Percentiles rank a stretch among this genome's conserved stretches.
Evolutionary conservation across 2,329 filamentous ascomycete genomes (phyloP).

Genomic region (Lachnellula arida): DNA sequence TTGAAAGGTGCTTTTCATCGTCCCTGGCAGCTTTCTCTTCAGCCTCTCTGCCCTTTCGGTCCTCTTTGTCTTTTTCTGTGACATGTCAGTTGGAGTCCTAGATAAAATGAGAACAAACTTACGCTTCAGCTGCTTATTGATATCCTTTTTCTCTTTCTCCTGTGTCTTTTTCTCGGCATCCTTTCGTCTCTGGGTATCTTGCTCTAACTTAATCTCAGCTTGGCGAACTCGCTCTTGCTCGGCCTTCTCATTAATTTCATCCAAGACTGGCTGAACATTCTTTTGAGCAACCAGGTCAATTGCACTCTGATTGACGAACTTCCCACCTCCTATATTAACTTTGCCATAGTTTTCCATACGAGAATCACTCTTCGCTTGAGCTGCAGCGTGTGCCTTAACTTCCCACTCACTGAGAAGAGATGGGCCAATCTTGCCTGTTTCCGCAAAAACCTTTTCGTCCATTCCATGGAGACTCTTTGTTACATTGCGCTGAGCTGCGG

Average conservation of each 20-base stretch:
- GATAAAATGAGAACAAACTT: conserved; percentile 29
- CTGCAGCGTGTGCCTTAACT: conserved; percentile 64
- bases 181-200: conserved; percentile 59
- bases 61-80: conserved; percentile 36
- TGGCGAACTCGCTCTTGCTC: conserved; percentile 66
- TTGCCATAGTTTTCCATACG: conserved; percentile 55
- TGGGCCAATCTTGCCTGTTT: conserved; percentile 70
- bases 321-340: conserved; percentile 72
- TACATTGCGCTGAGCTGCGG: conserved; percentile 82
- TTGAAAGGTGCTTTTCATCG: conserved; percentile 47
- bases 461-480: conserved; percentile 70
- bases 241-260: conserved; percentile 78
- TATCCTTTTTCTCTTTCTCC: conserved; percentile 50
- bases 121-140: conserved; percentile 56
- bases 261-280: conserved; percentile 74
- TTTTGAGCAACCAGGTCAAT: conserved; percentile 74
- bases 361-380: conserved; percentile 58
- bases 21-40: conserved; percentile 51
- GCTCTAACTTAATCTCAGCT: conserved; percentile 56
- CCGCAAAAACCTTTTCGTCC: conserved; percentile 72
- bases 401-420: conserved; percentile 74
- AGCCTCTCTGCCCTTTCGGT: conserved; percentile 39
- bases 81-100: conserved; percentile 17
- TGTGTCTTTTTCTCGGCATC: conserved; percentile 52
- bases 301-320: conserved; percentile 71